Evolutionary conservation across 208 protist genomes (phyloP), one percentile per base, ranked within the genome.

Genomic region (Porcisia deanei): DNA sequence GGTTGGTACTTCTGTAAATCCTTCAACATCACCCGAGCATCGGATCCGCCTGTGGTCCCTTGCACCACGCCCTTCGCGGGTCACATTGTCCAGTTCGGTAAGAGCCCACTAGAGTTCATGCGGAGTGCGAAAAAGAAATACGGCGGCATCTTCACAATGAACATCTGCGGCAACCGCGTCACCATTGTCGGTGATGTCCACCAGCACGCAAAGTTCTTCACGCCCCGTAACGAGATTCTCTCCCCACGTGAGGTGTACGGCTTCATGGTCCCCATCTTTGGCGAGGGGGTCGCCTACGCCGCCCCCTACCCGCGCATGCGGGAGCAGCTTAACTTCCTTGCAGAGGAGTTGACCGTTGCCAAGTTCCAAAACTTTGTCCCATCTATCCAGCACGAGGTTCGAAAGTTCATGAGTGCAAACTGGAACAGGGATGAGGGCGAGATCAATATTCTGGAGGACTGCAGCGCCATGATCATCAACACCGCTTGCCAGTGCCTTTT

Each of bases 391-490:
- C 82, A 91, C 78, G 92, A 96, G 85, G 90, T 89, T 41, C 90
- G 91, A 41, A 92, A 90, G 81, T 96, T 94, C 73, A 90, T 93
- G 84, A 70, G 70, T 30, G 77, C 75, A 22, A 91, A 92, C 82
- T 96, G 92, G 92, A 87, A 89, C 77, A 88, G 89, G 70, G 86
- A 92, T n/a, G 79, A 89, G 71, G 93, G 91, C 12, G 83, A 85
- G 74, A 92, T 96, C 59, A 96, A 98, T 77, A 81, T 98, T 53
- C 75, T 90, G 41, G 85, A 96, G 77, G 92, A 94, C 76, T 93
- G 95, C 82, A 85, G 89, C 43, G 91, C 92, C 43, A 96, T 98
- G 88, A 98, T 97, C 73, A 98, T 98, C 81, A 95, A 97, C 77
- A 98, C 96, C 47, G 93, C 96, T 37, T 95, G 91, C 77, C 85